Evolutionary conservation across 2,329 filamentous ascomycete species (phyloP).

Genomic region (Claviceps sp.): DNA sequence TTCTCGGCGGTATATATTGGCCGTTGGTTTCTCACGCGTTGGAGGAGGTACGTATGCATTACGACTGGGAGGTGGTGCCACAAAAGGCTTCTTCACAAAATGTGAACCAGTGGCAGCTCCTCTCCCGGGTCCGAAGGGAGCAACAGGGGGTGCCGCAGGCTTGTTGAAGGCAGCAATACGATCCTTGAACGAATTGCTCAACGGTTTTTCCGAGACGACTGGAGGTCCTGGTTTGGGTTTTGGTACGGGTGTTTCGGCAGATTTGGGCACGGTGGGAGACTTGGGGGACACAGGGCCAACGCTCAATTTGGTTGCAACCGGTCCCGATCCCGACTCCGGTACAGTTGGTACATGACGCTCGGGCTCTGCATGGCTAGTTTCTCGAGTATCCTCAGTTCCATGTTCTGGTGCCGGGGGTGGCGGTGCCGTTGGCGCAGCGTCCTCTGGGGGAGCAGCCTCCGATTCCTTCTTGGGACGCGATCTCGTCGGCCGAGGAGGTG

Average conservation of each 20-base stretch:
- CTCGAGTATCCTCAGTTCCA: slow-evolving; percentile 22
- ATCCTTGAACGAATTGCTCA: slow-evolving; percentile 71
- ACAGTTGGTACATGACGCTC: slow-evolving; percentile 21
- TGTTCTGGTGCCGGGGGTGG: slow-evolving; percentile 15
- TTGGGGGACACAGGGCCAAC: slow-evolving; percentile 12
- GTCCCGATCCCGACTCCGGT: slow-evolving; percentile 12
- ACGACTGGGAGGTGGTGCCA: slow-evolving; percentile 84
- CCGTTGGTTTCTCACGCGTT: slow-evolving; percentile 52
- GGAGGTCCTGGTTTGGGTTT: slow-evolving; percentile 40
- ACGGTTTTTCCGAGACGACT: slow-evolving; percentile 60
- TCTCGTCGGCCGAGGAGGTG: slow-evolving; percentile 73
- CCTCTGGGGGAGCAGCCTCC: slow-evolving; percentile 22
- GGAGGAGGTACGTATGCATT: slow-evolving; percentile 83
- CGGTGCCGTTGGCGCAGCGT: slow-evolving; percentile 21
- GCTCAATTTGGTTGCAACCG: slow-evolving; percentile 18
- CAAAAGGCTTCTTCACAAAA: slow-evolving; percentile 95
- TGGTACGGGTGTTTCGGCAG: slow-evolving; percentile 19
- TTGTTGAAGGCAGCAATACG: slow-evolving; percentile 97
- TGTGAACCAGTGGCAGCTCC: slow-evolving; percentile 38
- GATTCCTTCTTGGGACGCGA: slow-evolving; percentile 51
- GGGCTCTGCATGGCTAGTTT: slow-evolving; percentile 19
- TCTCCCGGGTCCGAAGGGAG: slow-evolving; percentile 73
- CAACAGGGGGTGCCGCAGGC: slow-evolving; percentile 65
- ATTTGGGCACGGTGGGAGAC: slow-evolving; percentile 20
- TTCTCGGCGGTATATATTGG: slow-evolving; percentile 72